Evolutionary conservation across 2,329 filamentous ascomycete species (phyloP).

Genomic region (Calonectria naviculata): DNA sequence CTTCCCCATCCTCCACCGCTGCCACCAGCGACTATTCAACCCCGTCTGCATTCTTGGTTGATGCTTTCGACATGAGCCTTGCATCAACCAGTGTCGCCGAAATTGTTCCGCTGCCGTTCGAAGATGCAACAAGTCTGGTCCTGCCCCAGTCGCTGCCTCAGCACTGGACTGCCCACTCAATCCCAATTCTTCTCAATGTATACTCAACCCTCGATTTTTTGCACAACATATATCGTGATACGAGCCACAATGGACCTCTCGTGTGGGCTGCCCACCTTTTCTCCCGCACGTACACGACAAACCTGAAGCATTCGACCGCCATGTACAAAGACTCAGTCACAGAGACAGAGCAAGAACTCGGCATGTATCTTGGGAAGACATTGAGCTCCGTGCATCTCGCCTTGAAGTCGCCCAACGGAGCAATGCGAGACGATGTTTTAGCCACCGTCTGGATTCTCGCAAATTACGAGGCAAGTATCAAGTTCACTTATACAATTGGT

Average conservation of each 20-base stretch:
- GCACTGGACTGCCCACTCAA: conserved; percentile 52
- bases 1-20: conserved; percentile 19
- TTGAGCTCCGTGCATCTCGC: conserved; percentile 52
- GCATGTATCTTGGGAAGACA: conserved; percentile 49
- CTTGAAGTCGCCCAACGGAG: conserved; percentile 42
- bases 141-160: conserved; percentile 42
- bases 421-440: conserved; percentile 49
- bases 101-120: conserved; percentile 16
- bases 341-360: conserved; percentile 47
- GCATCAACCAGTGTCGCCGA: conserved; percentile 17
- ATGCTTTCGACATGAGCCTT: conserved; percentile 14
- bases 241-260: conserved; percentile 46
- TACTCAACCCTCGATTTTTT: conserved; percentile 51
- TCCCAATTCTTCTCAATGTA: conserved; percentile 52
- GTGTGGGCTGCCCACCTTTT: conserved; percentile 53
- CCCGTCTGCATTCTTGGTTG: conserved; percentile 18
- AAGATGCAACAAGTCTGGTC: conserved; percentile 9
- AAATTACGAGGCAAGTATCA: conserved; percentile 50
- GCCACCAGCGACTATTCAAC: conserved; percentile 17
- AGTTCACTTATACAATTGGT: not conserved
- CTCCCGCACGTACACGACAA: conserved; percentile 52
- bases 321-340: conserved; percentile 36
- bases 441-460: conserved; percentile 53
- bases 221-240: conserved; percentile 40
- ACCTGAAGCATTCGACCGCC: conserved; percentile 47